A percentile compares a stretch with the other conserved stretches of the same genome.
Evolutionary conservation across 805 yeast species (phyloP).

Genomic region (Teunomyces cretensis): DNA sequence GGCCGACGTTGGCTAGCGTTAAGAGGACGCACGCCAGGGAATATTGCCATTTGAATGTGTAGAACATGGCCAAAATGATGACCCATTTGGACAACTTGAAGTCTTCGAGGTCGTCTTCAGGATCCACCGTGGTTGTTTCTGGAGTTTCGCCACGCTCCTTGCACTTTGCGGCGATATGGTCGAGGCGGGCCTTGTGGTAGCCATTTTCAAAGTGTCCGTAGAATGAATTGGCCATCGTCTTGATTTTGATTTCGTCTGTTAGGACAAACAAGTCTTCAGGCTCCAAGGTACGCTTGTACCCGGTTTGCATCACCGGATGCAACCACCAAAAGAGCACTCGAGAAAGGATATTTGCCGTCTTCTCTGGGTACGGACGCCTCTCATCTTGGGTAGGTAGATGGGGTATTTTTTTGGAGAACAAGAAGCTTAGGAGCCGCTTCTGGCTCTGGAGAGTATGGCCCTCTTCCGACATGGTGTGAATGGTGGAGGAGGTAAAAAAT

Average conservation of each 20-base stretch:
- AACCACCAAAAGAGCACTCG: slow-evolving; percentile 66
- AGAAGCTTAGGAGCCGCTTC: slow-evolving; percentile 32
- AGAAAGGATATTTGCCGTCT: slow-evolving; percentile 37
- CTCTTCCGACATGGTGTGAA: background rate
- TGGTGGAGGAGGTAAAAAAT: background rate
- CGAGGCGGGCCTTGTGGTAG: slow-evolving; percentile 11
- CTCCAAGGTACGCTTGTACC: slow-evolving; percentile 70
- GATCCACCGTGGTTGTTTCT: slow-evolving; percentile 19
- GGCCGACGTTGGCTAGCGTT: slow-evolving; percentile 23
- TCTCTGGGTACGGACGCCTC: slow-evolving; percentile 45
- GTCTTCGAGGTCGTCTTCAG: slow-evolving; percentile 28
- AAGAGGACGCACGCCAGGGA: slow-evolving; percentile 20
- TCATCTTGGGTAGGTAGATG: slow-evolving; percentile 51
- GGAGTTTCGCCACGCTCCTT: slow-evolving; percentile 23
- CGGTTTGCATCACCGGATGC: slow-evolving; percentile 58
- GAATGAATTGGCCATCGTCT: slow-evolving; percentile 29
- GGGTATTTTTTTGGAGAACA: slow-evolving; percentile 45
- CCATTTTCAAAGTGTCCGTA: slow-evolving; percentile 12
- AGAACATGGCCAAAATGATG: slow-evolving; percentile 19
- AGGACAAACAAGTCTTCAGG: slow-evolving; percentile 57
- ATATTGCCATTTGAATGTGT: slow-evolving; percentile 33
- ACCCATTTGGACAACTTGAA: slow-evolving; percentile 24
- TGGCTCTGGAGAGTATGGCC: slow-evolving; percentile 20
- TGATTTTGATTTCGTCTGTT: slow-evolving; percentile 34
- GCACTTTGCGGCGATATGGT: slow-evolving; percentile 24